phyloP scores from a whole-genome alignment of 768 basidiomycete genomes.

The Termitomyces sp. region DNA sequence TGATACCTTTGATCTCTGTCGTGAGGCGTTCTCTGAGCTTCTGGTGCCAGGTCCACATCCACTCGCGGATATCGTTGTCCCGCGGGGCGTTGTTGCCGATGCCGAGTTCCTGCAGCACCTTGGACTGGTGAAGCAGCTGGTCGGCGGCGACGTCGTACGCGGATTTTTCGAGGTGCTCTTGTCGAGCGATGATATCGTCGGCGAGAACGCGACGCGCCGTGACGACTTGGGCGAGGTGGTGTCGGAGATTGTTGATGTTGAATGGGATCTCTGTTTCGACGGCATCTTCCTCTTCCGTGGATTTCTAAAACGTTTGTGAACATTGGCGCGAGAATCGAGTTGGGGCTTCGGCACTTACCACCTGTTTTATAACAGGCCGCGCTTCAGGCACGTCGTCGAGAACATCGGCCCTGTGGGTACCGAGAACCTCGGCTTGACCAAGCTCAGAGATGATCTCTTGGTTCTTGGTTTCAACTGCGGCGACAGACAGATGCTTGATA shows the following conservation, averaged over 20 bases:
- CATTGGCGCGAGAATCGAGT: not conserved
- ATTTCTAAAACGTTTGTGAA: conserved; percentile 12
- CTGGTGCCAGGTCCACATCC: conserved; percentile 88
- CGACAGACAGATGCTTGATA: conserved; percentile 50
- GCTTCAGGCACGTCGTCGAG: conserved; percentile 54
- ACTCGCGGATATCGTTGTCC: conserved; percentile 50
- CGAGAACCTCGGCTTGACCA: conserved; percentile 45
- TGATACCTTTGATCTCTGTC: conserved; percentile 43
- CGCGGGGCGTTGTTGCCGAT: conserved; percentile 40
- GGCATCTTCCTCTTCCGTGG: conserved; percentile 12
- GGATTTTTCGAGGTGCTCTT: conserved; percentile 78
- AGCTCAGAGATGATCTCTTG: conserved; percentile 48
- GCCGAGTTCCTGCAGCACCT: conserved; percentile 53
- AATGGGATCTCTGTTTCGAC: conserved; percentile 52
- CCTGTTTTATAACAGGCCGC: conserved; percentile 45
- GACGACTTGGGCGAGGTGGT: conserved; percentile 57
- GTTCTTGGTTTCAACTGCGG: conserved; percentile 53
- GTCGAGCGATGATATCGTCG: conserved; percentile 66
- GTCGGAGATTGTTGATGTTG: conserved; percentile 67
- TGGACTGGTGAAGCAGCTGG: conserved; percentile 58
- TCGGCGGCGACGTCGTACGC: conserved; percentile 80
- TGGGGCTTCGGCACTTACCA: conserved; percentile 16
- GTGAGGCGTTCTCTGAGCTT: conserved; percentile 47
- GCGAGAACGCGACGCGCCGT: conserved; percentile 59
- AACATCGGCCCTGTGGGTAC: conserved; percentile 30